Base-by-base conservation (phyloP, 202 grass and related monocot genomes). In the Eragrostis tef region DNA sequence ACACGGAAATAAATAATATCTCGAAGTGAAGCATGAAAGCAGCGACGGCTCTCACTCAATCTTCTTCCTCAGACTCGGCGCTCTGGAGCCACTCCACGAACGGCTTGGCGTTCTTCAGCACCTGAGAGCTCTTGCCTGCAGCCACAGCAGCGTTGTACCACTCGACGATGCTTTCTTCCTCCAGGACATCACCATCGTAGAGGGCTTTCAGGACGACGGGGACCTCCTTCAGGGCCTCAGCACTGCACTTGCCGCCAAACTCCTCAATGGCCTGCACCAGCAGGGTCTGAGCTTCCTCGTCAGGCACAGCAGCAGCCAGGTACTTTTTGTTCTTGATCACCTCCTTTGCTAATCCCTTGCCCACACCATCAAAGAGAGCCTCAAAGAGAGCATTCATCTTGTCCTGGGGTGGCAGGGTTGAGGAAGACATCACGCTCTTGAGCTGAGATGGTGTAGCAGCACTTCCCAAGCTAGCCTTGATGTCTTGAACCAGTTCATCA, bases 51-150 rank as follows among this genome's bases (percentile, higher is more conserved):
- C 45, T 88, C 82, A 80, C 72, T 95, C 85, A 36, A 36, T 94
- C 86, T 74, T 97, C 93, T 0, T 73, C 81, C 34, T 97, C 93
- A 0, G 93, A 93, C 20, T 93, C 93, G 0, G 90, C 90, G 6
- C 75, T 89, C 86, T 91, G 88, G 52, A 97, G 90, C 93, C 93
- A 97, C 47, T 93, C 84, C 2, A 93, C 84, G 6, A 93, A 89
- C 0, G 86, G 84, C 71, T 93, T 89, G 46, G 85, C 70, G 6
- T 89, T 91, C 86, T 91, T 91, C 46, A 88, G 25, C 0, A 87
- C 80, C 65, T 79, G 65, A 0, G 83, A 77, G 53, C 62, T 46
- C 54, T 89, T 91, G 42, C 83, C 83, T 31, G 74, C 86, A 73
- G 81, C 47, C 1, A 83, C 81, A 63, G 86, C 86, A 6, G 77